Base-by-base conservation (phyloP, 306 rosid genomes). In the Glycyrrhiza uralensis region DNA sequence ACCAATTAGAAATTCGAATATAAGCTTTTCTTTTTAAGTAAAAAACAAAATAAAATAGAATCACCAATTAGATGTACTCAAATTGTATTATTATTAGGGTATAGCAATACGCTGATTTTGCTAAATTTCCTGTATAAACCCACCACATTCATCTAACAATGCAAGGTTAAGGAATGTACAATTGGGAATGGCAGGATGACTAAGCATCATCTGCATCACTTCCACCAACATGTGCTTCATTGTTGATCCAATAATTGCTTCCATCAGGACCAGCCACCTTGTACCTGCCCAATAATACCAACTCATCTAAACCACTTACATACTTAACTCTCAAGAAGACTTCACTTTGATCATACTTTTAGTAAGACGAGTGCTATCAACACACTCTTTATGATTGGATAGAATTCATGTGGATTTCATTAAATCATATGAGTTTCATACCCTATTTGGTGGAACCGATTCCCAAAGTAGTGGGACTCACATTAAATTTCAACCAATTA, bases 141-240 rank as follows among this genome's bases (percentile, higher is more conserved):
- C 76, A 81, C 52, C 76, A 81, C 81, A 85, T 68, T 71, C 73
- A 70, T 49, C 29, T 84, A 78, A 79, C 75, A 75, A 72, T 47
- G 54, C 54, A 75, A 60, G 79, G 80, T 74, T 72, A 56, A 52
- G 66, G 89, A 84, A 83, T 86, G 84, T 85, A 88, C 92, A 86
- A 38, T 83, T 82, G 76, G 38, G 65, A 74, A 69, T 77, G 51
- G 29, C 44, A 18, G 38, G 67, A 35, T 61, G 67, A 77, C 71
- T 81, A 90, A 57, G 71, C 90, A 35, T 92, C 98, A 54, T 92
- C 96, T 55, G 90, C 95, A 76, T 92, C 98, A 77, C 96, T 90
- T 86, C 91, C 89, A 38, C 88, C 91, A 60, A 81, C 76, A 57
- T 89, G 92, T 11, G 84, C 85, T 80, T 84, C 90, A 56, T 82